These are phyloP conservation scores for Peronospora farinosa DNA, from an alignment of 352 stramenopile genomes.

Conservation along the genomic window DNA sequence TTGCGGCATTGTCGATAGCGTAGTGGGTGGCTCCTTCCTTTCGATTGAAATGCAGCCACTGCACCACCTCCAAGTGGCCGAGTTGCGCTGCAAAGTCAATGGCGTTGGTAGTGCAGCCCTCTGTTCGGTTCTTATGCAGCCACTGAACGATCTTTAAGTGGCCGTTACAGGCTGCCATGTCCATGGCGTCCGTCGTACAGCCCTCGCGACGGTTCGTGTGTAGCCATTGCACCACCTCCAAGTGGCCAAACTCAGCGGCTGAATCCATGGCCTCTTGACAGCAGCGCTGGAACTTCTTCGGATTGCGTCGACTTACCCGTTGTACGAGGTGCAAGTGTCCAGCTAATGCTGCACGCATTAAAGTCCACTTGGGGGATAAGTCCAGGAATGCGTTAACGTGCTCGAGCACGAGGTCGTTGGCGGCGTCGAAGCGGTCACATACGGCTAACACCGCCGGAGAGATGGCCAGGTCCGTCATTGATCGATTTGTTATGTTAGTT, in stretches of 20 bases:
- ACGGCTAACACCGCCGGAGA: constrained; percentile 49
- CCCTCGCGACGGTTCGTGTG: constrained; percentile 40
- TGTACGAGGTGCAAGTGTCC: constrained; percentile 48
- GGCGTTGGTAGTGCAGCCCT: constrained; percentile 52
- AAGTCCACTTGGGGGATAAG: constrained; percentile 39
- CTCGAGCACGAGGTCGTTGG: constrained; percentile 44
- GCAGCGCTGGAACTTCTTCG: constrained; percentile 40
- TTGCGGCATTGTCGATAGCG: constrained; percentile 56
- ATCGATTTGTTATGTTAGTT: background rate
- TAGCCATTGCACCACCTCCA: constrained; percentile 54
- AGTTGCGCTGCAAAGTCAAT: constrained; percentile 63
- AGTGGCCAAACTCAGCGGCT: constrained; percentile 54
- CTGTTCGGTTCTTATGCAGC: constrained; percentile 46
- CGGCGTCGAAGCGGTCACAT: constrained; percentile 38
- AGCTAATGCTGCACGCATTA: constrained; percentile 44
- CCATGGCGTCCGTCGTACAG: constrained; percentile 64
- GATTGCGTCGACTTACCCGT: constrained; percentile 34
- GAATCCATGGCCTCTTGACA: constrained; percentile 57
- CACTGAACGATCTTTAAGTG: constrained; percentile 51
- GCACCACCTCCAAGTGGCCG: constrained; percentile 49
- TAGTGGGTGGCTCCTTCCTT: constrained; percentile 45
- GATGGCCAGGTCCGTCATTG: constrained; percentile 8
- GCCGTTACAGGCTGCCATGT: constrained; percentile 53
- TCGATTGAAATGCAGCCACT: constrained; percentile 52
- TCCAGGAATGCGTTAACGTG: constrained; percentile 54